Evolutionary conservation across 1,284 basidiomycete genomes (phyloP).

Genomic region (Sphaerobolus stellatus): DNA sequence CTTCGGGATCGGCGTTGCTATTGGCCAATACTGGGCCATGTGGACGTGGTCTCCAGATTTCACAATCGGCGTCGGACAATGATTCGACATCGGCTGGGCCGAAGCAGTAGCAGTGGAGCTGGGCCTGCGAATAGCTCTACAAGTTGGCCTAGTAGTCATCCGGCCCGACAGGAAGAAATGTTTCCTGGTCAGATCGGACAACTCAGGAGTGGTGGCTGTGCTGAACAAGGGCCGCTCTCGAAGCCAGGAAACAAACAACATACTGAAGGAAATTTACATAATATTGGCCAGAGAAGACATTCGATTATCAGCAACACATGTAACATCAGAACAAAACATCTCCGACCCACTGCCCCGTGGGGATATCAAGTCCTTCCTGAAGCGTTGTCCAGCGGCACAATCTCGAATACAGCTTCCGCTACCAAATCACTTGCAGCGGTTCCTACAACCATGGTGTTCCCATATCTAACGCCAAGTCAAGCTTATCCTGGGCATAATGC

Average conservation of each 20-base stretch:
- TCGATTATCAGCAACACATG: slow-evolving; percentile 15
- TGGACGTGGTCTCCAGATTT: slow-evolving; percentile 34
- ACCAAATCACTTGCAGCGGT: slow-evolving; percentile 19
- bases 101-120: slow-evolving; percentile 41
- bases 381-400: slow-evolving; percentile 25
- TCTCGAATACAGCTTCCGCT: slow-evolving; percentile 14
- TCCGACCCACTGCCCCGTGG: too few species aligned
- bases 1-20: slow-evolving; percentile 38
- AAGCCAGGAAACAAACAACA: slow-evolving; percentile 26
- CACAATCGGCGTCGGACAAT: slow-evolving; percentile 25
- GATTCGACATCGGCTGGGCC: slow-evolving; percentile 40
- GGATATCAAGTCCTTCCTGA: slow-evolving; percentile 26
- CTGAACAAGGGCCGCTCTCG: slow-evolving; percentile 31
- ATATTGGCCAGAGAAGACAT: slow-evolving; percentile 21
- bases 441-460: too few species aligned
- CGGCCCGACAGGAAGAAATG: slow-evolving; percentile 1
- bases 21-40: slow-evolving; percentile 29
- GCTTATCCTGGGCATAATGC: too few species aligned
- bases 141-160: background rate
- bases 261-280: slow-evolving; percentile 30
- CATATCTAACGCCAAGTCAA: too few species aligned
- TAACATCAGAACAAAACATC: too few species aligned
- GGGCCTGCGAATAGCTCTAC: slow-evolving; percentile 7
- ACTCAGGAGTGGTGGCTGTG: slow-evolving; percentile 29
- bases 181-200: slow-evolving; percentile 28